phyloP scores from a whole-genome alignment of 2,329 filamentous ascomycete species.

The Calonectria fujianensis region DNA sequence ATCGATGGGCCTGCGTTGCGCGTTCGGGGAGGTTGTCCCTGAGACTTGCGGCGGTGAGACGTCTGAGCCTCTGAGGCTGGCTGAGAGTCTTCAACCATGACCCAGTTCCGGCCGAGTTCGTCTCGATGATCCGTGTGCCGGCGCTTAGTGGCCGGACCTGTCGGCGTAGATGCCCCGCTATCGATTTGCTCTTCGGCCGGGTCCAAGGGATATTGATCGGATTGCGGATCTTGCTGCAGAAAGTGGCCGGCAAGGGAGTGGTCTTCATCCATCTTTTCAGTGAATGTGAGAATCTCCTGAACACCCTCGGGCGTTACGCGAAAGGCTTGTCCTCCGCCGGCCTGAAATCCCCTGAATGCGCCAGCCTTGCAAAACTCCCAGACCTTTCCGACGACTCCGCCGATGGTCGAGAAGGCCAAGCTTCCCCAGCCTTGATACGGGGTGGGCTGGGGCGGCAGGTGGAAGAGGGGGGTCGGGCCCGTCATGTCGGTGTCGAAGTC shows the following conservation, averaged over 20 bases:
- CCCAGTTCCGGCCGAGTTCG: slow-evolving; percentile 81
- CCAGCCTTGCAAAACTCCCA: slow-evolving; percentile 87
- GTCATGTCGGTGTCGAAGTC: slow-evolving; percentile 61
- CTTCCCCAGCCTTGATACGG: slow-evolving; percentile 71
- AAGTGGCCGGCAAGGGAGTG: slow-evolving; percentile 56
- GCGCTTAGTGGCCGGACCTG: slow-evolving; percentile 70
- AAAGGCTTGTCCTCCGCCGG: slow-evolving; percentile 87
- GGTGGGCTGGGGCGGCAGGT: slow-evolving; percentile 55
- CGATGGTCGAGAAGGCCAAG: slow-evolving; percentile 77
- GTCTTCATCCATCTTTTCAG: slow-evolving; percentile 46
- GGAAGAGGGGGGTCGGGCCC: slow-evolving; percentile 59
- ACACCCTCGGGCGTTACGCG: slow-evolving; percentile 64
- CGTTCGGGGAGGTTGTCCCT: slow-evolving; percentile 55
- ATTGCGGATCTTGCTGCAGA: slow-evolving; percentile 56
- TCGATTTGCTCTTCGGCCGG: slow-evolving; percentile 55
- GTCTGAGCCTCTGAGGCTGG: slow-evolving; percentile 48
- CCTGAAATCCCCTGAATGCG: slow-evolving; percentile 89
- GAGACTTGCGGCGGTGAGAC: slow-evolving; percentile 53
- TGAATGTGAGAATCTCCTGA: slow-evolving; percentile 46
- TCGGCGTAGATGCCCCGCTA: slow-evolving; percentile 64
- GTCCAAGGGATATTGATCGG: slow-evolving; percentile 39
- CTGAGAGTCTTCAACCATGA: slow-evolving; percentile 74
- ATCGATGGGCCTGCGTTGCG: slow-evolving; percentile 59
- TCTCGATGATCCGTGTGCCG: slow-evolving; percentile 72
- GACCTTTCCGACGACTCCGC: slow-evolving; percentile 83